Conservation (phyloP, 768 basidiomycete genomes). For the Clavulina sp. region DNA sequence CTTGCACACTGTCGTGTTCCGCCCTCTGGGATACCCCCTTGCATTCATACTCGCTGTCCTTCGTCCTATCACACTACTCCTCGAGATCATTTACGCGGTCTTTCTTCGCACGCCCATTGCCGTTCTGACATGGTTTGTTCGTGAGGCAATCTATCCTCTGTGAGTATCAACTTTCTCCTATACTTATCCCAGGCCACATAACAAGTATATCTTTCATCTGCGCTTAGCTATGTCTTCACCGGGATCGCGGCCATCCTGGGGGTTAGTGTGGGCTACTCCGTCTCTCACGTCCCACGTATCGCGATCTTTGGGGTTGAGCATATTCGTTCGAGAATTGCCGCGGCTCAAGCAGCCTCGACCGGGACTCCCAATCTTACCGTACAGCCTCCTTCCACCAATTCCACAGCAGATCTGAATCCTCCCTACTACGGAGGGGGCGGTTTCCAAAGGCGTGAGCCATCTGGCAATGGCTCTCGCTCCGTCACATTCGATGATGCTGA, state of each 20-base stretch:
- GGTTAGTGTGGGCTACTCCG: background rate
- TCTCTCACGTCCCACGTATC: background rate
- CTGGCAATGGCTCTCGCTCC: too few relatives aligned
- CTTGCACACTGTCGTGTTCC: background rate
- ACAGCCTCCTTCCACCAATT: too few relatives aligned
- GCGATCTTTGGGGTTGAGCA: too few relatives aligned
- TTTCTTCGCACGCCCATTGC: background rate
- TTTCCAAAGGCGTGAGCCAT: too few relatives aligned
- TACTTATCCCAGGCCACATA: background rate
- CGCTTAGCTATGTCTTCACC: background rate
- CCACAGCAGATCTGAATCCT: too few relatives aligned
- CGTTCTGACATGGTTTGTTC: background rate
- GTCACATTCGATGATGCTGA: too few relatives aligned
- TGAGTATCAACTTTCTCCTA: background rate
- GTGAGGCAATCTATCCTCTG: background rate
- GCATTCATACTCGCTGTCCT: background rate
- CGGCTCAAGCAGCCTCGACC: background rate
- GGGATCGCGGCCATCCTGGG: background rate
- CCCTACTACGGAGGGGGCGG: too few relatives aligned
- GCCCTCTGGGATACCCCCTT: background rate
- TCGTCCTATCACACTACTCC: background rate
- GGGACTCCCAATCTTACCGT: too few relatives aligned
- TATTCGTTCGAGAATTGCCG: too few relatives aligned
- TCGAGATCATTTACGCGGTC: background rate
- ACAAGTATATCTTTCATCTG: background rate